These are phyloP conservation scores for Davidsoniella neocaledoniae DNA, from an alignment of 2,329 filamentous ascomycete genomes.

Conservation along the genomic window DNA sequence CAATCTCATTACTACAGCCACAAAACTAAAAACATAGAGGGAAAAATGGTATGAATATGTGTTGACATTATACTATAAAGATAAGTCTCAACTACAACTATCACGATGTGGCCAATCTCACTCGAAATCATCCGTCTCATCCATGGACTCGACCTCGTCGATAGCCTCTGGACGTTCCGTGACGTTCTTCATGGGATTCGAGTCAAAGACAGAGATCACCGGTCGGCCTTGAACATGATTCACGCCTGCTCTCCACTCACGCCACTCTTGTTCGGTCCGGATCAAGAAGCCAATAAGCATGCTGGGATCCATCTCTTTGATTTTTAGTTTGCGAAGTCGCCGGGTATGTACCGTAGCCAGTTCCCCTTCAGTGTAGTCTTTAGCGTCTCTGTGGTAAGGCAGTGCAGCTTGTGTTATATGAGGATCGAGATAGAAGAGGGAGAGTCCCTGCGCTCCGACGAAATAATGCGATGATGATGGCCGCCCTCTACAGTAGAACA, in stretches of 20 bases:
- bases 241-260: slow-evolving; percentile 61
- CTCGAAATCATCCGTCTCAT: slow-evolving; percentile 40
- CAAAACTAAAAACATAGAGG: no score
- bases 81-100: no score
- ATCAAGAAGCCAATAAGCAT: slow-evolving; percentile 95
- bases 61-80: no score
- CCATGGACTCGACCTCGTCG: slow-evolving; percentile 79
- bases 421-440: slow-evolving; percentile 89
- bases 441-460: slow-evolving; percentile 45
- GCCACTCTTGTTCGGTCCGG: slow-evolving; percentile 65
- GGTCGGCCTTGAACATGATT: slow-evolving; percentile 62
- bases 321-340: slow-evolving; percentile 62
- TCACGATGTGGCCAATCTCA: no score
- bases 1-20: no score
- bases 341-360: slow-evolving; percentile 74
- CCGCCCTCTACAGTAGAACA: slow-evolving; percentile 45
- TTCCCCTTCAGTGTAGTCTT: slow-evolving; percentile 52
- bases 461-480: slow-evolving; percentile 69
- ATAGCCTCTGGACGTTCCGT: slow-evolving; percentile 55
- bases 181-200: slow-evolving; percentile 40
- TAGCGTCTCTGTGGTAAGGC: slow-evolving; percentile 38
- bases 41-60: no score
- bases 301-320: slow-evolving; percentile 91
- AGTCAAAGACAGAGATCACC: slow-evolving; percentile 69
- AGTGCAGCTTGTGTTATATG: slow-evolving; percentile 69